Base-by-base conservation (phyloP, 306 rosid species). In the Castanospermum australe region DNA sequence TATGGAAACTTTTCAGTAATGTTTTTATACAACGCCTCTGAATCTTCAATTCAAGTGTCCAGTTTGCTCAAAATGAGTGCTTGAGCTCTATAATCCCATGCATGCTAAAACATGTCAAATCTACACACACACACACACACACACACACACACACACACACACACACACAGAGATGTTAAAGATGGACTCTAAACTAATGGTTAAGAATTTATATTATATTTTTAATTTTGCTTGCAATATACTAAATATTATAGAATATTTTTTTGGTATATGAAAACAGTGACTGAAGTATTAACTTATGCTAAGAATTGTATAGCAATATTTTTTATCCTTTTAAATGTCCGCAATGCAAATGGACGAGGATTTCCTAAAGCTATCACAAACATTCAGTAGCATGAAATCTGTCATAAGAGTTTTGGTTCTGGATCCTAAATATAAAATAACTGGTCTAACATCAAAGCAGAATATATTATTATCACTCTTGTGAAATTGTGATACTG, bases 301-400 rank as follows among this genome's bases (percentile, higher is more conserved):
- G 5, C 81, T 55, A 24, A 33, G 33, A n/a, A 33, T 75, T 83
- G 83, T n/a, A n/a, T 91, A 90, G 94, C 64, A 88, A 90, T 61
- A 22, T 86, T 57, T 90, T 88, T 65, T 88, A 90, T 81, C 89
- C 92, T 76, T 42, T 81, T 67, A 88, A 86, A 73, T 90, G 94
- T 92, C 70, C 92, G 20, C 88, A 55, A 28, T 24, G 55, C 84
- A 90, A 73, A 86, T 90, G 91, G 88, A 88, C 72, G 87, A 86
- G 47, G 94, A 90, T 84, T 90, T 90, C 54, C 72, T 6, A 10
- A 86, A 74, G 86, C 75, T 90, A 5, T 83, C 88, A 0, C 73
- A 73, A 79, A 39, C 24, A 30, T 90, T 84, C 67, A 48, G 44
- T n/a, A 92, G 92, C 8, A 50, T 63, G 62, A 86, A 80, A 60